Conservation (phyloP, 1,139 yeast species). For the Yamadazyma atlantica region DNA sequence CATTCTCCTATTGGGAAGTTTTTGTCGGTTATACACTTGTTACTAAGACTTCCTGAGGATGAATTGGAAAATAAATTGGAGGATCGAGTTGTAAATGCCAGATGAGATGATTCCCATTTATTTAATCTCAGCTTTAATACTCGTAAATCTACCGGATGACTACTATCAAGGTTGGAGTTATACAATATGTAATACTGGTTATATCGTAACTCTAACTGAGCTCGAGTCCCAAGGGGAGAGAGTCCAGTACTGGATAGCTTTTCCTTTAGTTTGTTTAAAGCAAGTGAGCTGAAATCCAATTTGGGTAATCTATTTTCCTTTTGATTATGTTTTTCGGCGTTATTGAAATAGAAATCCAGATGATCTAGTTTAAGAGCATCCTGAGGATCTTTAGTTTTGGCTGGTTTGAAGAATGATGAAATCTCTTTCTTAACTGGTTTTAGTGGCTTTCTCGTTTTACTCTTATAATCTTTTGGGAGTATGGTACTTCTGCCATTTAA, state of each 20-base stretch:
- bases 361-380: constrained; percentile 15
- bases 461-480: constrained; percentile 8
- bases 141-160: constrained; percentile 58
- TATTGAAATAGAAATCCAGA: constrained; percentile 33
- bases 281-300: constrained; percentile 59
- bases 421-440: constrained; percentile 16
- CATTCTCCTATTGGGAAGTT: constrained; percentile 48
- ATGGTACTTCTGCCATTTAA: constrained; percentile 30
- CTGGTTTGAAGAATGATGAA: constrained; percentile 34
- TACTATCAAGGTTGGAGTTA: constrained; percentile 84
- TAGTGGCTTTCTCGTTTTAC: constrained; percentile 10
- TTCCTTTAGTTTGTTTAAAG: constrained; percentile 61
- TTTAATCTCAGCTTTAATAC: constrained; percentile 55
- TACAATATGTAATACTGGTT: constrained; percentile 76
- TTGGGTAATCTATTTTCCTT: constrained; percentile 48
- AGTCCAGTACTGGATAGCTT: constrained; percentile 55
- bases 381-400: constrained; percentile 5
- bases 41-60: constrained; percentile 20
- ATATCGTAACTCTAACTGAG: constrained; percentile 67
- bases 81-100: constrained; percentile 25
- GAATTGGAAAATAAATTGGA: constrained; percentile 25
- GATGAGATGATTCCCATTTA: constrained; percentile 67
- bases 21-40: constrained; percentile 35
- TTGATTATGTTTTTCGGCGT: constrained; percentile 25
- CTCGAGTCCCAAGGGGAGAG: constrained; percentile 61